Evolutionary conservation across 495 filamentous ascomycete species (phyloP).

Genomic region (Lasiosphaeriaceae sp.): DNA sequence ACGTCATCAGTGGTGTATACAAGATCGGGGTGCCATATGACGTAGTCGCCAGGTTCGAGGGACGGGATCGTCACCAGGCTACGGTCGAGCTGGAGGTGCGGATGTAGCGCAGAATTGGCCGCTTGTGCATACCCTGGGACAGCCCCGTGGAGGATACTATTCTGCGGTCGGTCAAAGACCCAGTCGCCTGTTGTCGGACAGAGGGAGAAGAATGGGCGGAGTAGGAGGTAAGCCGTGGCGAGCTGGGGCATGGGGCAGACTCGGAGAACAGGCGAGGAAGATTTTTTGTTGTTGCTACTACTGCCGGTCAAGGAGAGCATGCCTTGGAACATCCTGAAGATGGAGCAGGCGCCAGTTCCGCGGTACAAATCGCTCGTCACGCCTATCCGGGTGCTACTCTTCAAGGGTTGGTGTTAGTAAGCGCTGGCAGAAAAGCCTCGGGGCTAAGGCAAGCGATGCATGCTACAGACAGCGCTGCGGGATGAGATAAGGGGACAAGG

Average conservation of each 20-base stretch:
- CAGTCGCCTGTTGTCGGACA: conserved; percentile 30
- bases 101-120: conserved; percentile 64
- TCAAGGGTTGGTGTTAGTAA: not conserved
- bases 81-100: conserved; percentile 63
- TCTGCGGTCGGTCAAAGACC: conserved; percentile 36
- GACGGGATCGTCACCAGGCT: conserved; percentile 72
- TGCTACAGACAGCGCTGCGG: no score
- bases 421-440: not conserved
- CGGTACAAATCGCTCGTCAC: conserved; percentile 78
- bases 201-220: conserved; percentile 75
- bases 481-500: no score
- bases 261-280: conserved; percentile 48
- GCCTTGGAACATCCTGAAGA: conserved; percentile 86
- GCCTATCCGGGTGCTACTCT: conserved; percentile 58
- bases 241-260: conserved; percentile 73
- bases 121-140: conserved; percentile 73
- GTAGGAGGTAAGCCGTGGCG: conserved; percentile 78
- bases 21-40: conserved; percentile 80
- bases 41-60: conserved; percentile 79
- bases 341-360: conserved; percentile 73
- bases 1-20: conserved; percentile 26
- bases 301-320: conserved; percentile 72
- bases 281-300: not conserved
- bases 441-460: no score
- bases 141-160: conserved; percentile 67